phyloP scores from a whole-genome alignment of 2,329 filamentous ascomycete species.

The Coleophoma crateriformis region DNA sequence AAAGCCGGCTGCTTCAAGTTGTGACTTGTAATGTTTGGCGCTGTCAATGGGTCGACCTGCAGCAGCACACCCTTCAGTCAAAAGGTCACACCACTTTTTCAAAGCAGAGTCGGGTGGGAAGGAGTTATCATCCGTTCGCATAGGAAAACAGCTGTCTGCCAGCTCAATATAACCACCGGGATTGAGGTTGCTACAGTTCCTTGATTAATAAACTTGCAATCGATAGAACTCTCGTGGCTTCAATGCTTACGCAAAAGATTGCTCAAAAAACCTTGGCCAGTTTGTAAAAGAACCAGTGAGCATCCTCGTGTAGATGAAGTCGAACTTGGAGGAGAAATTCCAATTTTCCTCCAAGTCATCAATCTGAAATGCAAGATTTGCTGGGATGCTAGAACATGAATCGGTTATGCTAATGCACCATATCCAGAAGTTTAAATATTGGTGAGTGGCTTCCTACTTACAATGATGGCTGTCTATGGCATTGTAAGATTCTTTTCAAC shows the following conservation, averaged over 20 bases:
- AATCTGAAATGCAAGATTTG: slow-evolving; percentile 58
- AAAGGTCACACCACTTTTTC: background rate
- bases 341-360: slow-evolving; percentile 41
- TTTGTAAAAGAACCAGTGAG: slow-evolving; percentile 15
- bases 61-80: slow-evolving; percentile 32
- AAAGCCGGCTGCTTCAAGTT: slow-evolving; percentile 22
- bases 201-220: too few species aligned
- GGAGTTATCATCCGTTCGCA: slow-evolving; percentile 33
- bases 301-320: slow-evolving; percentile 20
- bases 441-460: too few species aligned
- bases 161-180: slow-evolving; percentile 42
- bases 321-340: slow-evolving; percentile 15
- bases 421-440: too few species aligned
- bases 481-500: too few species aligned
- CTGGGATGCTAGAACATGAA: slow-evolving; percentile 33
- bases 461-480: too few species aligned
- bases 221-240: too few species aligned
- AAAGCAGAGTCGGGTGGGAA: background rate
- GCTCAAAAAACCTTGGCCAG: slow-evolving; percentile 13
- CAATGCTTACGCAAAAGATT: slow-evolving; percentile 3
- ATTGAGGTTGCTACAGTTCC: slow-evolving; percentile 19
- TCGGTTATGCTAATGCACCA: too few species aligned
- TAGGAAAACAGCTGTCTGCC: slow-evolving; percentile 31
- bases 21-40: slow-evolving; percentile 12
- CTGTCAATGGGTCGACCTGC: slow-evolving; percentile 19